Percentiles rank a stretch among this genome's conserved stretches.
These are phyloP conservation scores for Penicillium sp. DNA, from an alignment of 2,329 filamentous ascomycete genomes.

Conservation along the genomic window DNA sequence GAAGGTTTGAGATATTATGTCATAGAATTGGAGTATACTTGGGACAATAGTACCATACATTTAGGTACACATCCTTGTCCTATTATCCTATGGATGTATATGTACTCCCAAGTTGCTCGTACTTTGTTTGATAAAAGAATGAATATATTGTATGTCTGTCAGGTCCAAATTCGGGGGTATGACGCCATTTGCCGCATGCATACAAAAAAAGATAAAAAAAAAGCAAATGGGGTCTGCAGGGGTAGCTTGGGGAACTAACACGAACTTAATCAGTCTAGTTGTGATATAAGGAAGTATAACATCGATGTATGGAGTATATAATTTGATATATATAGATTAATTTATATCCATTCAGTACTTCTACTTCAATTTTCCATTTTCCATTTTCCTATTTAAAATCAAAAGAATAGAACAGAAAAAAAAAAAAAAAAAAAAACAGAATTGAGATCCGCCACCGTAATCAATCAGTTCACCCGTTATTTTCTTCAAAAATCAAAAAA, in stretches of 20 bases:
- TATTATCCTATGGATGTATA: not conserved
- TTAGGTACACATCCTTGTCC: no score
- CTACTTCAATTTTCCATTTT: not conserved
- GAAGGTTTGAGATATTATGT: constrained; percentile 6
- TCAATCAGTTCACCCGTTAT: constrained; percentile 5
- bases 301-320: not conserved
- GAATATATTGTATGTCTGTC: not conserved
- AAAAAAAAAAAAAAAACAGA: not conserved
- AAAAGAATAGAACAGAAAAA: not conserved
- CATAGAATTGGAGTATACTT: not conserved
- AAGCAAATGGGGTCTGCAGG: constrained; percentile 21
- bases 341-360: not conserved
- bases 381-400: not conserved
- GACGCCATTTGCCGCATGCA: constrained; percentile 21
- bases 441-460: constrained; percentile 8
- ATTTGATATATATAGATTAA: not conserved
- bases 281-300: not conserved
- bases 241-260: constrained; percentile 23
- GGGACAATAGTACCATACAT: not conserved
- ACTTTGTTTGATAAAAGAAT: not conserved
- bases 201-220: constrained; percentile 11
- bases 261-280: constrained; percentile 14
- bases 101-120: not conserved
- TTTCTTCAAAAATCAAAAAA: not conserved
- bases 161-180: constrained; percentile 1